Base-by-base conservation (phyloP, 2,329 filamentous ascomycete genomes). In the Rachicladosporium sp. region DNA sequence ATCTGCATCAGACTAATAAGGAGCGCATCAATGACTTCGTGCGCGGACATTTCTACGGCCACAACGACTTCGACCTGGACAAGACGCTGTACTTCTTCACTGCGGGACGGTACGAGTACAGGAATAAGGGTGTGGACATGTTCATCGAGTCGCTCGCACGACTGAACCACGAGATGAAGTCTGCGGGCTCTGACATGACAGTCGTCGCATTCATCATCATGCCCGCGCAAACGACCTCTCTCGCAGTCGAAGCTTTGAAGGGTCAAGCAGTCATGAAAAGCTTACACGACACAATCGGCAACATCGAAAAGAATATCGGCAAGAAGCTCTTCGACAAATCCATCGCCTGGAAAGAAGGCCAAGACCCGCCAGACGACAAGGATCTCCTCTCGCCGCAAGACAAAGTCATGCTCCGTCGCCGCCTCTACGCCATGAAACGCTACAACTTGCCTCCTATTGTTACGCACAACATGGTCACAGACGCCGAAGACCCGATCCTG, bases 61-160 rank as follows among this genome's bases (percentile, higher is more conserved):
- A 96, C 65, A 93, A 94, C 60, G 88, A 98, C 58, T 96, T 96
- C 50, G 86, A 95, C 45, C 79, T 87, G 10, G 88, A 96, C 44
- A 94, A 96, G 63, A 98, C 91, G 0, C 74, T 98, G 29, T 98
- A 95, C 66, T 82, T 96, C 66, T 98, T 98, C 70, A 98, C 88
- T 3, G 83, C 91, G 5, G 91, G 91, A 44, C 82, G 91, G 46
- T 98, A 98, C 57, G 91, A 98, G 63, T 98, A 89, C 72, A 74
- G 91, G 48, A 98, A 98, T 59, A 98, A 98, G 67, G 91, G 91
- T 56, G 89, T 95, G 7, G 91, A 98, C 63, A 96, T 98, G 91
- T 98, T 96, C 63, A 93, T 98, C 51, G 91, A 98, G 65, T 91
- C 88, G 3, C 69, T 98, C 46, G 91, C 91, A 21, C 83, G 91